These are phyloP conservation scores for Pythium folliculosum DNA, from an alignment of 352 stramenopile genomes.

Conservation along the genomic window DNA sequence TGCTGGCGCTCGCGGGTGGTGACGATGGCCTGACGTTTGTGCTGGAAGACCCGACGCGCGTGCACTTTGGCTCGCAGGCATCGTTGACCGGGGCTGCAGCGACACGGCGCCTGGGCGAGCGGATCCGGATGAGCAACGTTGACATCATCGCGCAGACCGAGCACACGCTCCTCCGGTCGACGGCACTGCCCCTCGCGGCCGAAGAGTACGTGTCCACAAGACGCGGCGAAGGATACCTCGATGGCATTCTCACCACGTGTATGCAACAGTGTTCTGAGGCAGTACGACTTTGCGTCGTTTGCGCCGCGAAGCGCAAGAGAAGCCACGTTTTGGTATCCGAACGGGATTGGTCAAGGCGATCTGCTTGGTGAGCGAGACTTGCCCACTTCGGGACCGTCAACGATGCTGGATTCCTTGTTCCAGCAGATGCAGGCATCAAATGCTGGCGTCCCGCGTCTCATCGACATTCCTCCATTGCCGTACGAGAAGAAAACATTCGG, in stretches of 20 bases:
- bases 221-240: background rate
- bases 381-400: background rate
- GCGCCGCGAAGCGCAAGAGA: conserved; percentile 6
- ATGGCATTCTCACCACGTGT: background rate
- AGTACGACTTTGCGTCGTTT: conserved; percentile 20
- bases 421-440: conserved; percentile 3
- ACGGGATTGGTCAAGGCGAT: background rate
- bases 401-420: conserved; percentile 5
- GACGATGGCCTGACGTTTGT: conserved; percentile 60
- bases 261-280: conserved; percentile 5
- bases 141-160: conserved; percentile 40
- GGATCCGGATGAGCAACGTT: conserved; percentile 55
- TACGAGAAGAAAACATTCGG: background rate
- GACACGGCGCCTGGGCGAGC: conserved; percentile 45
- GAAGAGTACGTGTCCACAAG: conserved; percentile 32
- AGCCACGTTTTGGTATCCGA: conserved; percentile 27
- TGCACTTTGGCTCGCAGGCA: conserved; percentile 1
- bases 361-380: background rate
- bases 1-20: conserved; percentile 59
- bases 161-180: conserved; percentile 29
- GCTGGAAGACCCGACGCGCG: conserved; percentile 47
- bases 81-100: background rate
- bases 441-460: conserved; percentile 11
- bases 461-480: conserved; percentile 7
- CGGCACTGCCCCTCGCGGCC: conserved; percentile 38